These are phyloP conservation scores for Cymbidium sinense DNA, from an alignment of 106 monocot species.

Conservation along the genomic window DNA sequence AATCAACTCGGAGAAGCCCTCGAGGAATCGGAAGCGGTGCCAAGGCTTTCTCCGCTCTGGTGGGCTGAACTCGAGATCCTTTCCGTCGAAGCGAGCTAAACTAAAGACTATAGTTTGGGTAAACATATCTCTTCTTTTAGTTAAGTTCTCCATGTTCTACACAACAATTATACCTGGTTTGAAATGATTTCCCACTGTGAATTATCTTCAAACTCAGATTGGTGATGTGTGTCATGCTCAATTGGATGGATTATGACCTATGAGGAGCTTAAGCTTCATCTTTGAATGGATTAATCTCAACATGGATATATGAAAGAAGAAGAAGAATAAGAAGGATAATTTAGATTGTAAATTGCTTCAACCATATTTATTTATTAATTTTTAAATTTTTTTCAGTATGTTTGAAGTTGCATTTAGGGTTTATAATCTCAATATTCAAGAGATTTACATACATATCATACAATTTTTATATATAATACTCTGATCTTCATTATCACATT, in stretches of 20 bases:
- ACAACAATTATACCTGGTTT: too few relatives aligned
- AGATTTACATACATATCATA: too few relatives aligned
- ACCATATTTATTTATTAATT: background rate
- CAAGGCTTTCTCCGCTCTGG: conserved; percentile 90
- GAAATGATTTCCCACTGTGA: too few relatives aligned
- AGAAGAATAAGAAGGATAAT: too few relatives aligned
- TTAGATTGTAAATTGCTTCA: background rate
- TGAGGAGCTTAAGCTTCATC: background rate
- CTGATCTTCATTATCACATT: too few relatives aligned
- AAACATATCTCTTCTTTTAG: too few relatives aligned
- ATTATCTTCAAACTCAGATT: too few relatives aligned
- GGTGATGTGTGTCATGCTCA: too few relatives aligned
- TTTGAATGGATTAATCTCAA: background rate
- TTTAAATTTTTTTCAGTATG: background rate
- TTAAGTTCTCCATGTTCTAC: too few relatives aligned
- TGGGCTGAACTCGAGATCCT: conserved; percentile 99
- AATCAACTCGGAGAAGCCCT: conserved; percentile 44
- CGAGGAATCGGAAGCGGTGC: conserved; percentile 66
- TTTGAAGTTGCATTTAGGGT: background rate
- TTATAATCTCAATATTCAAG: background rate
- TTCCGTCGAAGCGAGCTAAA: conserved; percentile 78
- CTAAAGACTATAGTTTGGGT: too few relatives aligned
- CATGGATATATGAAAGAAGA: background rate
- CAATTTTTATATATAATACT: too few relatives aligned
- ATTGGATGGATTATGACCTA: background rate